A percentile compares a stretch with the other conserved stretches of the same genome.
phyloP scores from a whole-genome alignment of 176 grass and related monocot genomes.

The Triticum timopheevii region DNA sequence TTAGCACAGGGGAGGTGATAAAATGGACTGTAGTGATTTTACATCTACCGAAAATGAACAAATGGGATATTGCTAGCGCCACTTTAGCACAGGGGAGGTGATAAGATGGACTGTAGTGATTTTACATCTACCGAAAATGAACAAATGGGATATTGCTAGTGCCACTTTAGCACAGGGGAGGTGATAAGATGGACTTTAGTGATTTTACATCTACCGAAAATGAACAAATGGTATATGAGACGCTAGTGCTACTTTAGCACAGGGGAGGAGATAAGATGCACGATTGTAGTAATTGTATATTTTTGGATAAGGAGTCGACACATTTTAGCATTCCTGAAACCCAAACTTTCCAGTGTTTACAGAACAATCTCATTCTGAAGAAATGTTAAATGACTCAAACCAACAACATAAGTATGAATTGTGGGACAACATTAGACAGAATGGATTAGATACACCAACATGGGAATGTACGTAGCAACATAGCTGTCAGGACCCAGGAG shows the following conservation, averaged over 20 bases:
- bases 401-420: slow-evolving; percentile 5
- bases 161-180: not conserved
- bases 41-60: not conserved
- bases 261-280: not conserved
- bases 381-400: not conserved
- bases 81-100: not conserved
- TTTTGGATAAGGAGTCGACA: not conserved
- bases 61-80: not conserved
- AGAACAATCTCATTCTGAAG: not conserved
- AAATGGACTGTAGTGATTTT: not conserved
- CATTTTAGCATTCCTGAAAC: not conserved
- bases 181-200: not conserved
- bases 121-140: not conserved
- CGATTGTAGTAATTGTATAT: not conserved
- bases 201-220: slow-evolving; percentile 17
- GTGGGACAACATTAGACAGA: not conserved
- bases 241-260: not conserved
- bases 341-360: not conserved
- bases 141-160: not conserved
- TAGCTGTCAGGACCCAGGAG: not conserved
- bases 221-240: not conserved
- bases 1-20: not conserved
- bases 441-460: not conserved
- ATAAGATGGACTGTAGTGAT: not conserved
- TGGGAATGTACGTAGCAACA: not conserved